Evolutionary conservation across 805 yeast species (phyloP).

Genomic region (Hagleromyces aurorensis): DNA sequence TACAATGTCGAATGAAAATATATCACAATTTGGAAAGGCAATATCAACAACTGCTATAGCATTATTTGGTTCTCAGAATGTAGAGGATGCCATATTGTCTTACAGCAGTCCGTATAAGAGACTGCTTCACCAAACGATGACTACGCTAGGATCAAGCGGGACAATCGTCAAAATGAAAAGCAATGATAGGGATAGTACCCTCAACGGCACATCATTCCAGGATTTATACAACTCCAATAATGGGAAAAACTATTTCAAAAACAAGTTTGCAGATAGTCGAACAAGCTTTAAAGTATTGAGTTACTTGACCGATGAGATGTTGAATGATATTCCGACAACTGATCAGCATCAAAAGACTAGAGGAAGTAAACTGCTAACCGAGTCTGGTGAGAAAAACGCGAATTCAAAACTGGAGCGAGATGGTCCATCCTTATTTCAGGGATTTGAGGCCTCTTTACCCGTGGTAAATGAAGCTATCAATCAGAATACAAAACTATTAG

Average conservation of each 20-base stretch:
- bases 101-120: constrained; percentile 27
- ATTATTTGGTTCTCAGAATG: constrained; percentile 37
- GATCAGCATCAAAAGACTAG: too few species aligned
- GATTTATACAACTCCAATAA: constrained; percentile 27
- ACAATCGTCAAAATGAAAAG: constrained; percentile 10
- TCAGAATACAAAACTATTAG: constrained; percentile 19
- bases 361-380: constrained; percentile 8
- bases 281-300: constrained; percentile 42
- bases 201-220: constrained; percentile 17
- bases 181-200: constrained; percentile 8
- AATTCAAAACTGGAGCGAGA: constrained; percentile 12
- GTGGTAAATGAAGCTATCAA: constrained; percentile 40
- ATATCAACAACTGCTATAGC: constrained; percentile 52
- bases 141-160: constrained; percentile 15
- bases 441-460: constrained; percentile 53
- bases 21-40: constrained; percentile 38
- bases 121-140: constrained; percentile 24
- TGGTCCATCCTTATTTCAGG: constrained; percentile 63
- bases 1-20: constrained; percentile 24
- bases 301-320: constrained; percentile 53
- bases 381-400: constrained; percentile 10
- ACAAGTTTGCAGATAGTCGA: constrained; percentile 31
- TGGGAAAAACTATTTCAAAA: constrained; percentile 35
- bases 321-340: constrained; percentile 43
- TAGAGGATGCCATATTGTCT: constrained; percentile 29